Conservation (phyloP, 768 basidiomycete species). For the Lenzites betulinus region DNA sequence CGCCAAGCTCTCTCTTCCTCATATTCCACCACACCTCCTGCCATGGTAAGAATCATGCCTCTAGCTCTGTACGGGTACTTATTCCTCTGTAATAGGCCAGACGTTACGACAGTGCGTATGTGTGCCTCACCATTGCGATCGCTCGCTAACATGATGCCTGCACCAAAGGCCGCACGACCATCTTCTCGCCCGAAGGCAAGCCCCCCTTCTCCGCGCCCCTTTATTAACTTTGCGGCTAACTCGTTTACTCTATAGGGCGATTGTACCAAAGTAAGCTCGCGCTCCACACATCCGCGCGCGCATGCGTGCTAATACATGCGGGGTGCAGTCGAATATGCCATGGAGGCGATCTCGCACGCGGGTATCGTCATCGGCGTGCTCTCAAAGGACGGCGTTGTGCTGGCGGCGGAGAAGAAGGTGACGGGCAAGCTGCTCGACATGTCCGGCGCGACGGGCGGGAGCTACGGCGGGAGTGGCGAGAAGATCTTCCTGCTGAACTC, state of each 20-base stretch:
- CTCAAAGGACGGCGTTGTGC: slow-evolving; percentile 87
- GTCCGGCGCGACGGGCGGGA: slow-evolving; percentile 80
- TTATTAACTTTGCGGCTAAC: too few relatives aligned
- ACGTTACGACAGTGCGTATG: slow-evolving; percentile 90
- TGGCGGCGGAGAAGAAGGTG: slow-evolving; percentile 97
- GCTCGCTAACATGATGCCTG: slow-evolving; percentile 19
- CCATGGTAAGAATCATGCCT: slow-evolving; percentile 30
- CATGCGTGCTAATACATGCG: neutral
- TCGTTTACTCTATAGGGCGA: too few relatives aligned
- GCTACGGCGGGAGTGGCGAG: slow-evolving; percentile 95
- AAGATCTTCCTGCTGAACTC: slow-evolving; percentile 96
- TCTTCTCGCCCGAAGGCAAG: slow-evolving; percentile 96
- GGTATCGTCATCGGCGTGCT: slow-evolving; percentile 92
- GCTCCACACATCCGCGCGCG: neutral
- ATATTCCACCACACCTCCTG: neutral
- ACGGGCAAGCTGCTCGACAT: slow-evolving; percentile 97
- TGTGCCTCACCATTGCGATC: neutral
- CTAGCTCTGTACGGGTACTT: too few relatives aligned
- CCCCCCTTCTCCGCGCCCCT: too few relatives aligned
- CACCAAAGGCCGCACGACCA: slow-evolving; percentile 84
- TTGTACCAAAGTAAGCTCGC: slow-evolving; percentile 86
- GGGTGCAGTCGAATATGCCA: slow-evolving; percentile 92
- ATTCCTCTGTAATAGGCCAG: too few relatives aligned
- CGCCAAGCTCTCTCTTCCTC: neutral
- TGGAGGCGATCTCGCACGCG: slow-evolving; percentile 98